Conservation (phyloP, 208 protist species). For the Lotmaria passim region DNA sequence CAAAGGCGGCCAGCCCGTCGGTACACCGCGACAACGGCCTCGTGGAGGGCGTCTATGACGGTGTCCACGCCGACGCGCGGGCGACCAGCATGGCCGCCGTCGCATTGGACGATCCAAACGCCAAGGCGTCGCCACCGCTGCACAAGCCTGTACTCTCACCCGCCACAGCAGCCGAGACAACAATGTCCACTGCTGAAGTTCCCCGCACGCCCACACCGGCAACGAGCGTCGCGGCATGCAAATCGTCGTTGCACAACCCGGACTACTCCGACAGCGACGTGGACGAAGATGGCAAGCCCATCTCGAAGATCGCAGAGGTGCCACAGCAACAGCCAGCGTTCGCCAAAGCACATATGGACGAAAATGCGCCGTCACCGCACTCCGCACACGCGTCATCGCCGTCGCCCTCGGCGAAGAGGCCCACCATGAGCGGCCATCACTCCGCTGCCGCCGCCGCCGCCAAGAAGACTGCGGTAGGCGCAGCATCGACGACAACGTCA, state of each 20-base stretch:
- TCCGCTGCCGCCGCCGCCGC: background rate
- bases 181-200: too few relatives aligned
- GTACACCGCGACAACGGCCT: slow-evolving; percentile 10
- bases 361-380: too few relatives aligned
- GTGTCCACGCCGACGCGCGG: slow-evolving; percentile 1
- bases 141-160: too few relatives aligned
- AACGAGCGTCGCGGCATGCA: background rate
- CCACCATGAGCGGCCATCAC: background rate
- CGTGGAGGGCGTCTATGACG: background rate
- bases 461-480: too few relatives aligned
- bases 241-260: slow-evolving; percentile 5
- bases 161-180: too few relatives aligned
- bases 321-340: background rate
- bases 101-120: background rate
- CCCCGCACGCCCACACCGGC: too few relatives aligned
- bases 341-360: too few relatives aligned
- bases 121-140: too few relatives aligned
- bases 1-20: slow-evolving; percentile 11
- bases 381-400: background rate
- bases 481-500: background rate
- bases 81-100: slow-evolving; percentile 6
- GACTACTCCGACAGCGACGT: slow-evolving; percentile 21
- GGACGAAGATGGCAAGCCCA: background rate
- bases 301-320: background rate
- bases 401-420: background rate